A percentile compares a stretch with the other conserved stretches of the same genome.
These are phyloP conservation scores for Aspergillus ochraceus DNA, from an alignment of 2,329 filamentous ascomycete genomes.

Conservation along the genomic window DNA sequence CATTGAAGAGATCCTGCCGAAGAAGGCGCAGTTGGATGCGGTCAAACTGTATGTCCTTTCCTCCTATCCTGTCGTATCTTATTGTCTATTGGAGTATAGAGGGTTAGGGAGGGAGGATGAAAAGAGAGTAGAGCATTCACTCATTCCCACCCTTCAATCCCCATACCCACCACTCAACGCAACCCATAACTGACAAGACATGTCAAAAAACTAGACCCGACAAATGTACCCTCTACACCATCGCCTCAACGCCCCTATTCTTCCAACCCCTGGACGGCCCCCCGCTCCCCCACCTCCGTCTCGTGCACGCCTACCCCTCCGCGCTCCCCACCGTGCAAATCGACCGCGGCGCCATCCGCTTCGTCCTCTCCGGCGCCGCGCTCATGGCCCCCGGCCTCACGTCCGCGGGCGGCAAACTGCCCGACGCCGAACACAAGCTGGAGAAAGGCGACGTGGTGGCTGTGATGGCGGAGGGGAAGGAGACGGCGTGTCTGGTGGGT, in stretches of 20 bases:
- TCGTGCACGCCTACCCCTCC: constrained; percentile 86
- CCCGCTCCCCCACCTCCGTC: constrained; percentile 80
- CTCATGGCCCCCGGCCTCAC: constrained; percentile 96
- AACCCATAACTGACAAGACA: background rate
- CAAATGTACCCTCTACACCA: constrained; percentile 82
- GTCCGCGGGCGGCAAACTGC: constrained; percentile 75
- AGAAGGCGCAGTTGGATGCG: constrained; percentile 85
- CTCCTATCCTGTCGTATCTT: background rate
- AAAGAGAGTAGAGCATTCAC: background rate
- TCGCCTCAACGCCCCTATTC: constrained; percentile 78
- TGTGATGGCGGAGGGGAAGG: constrained; percentile 89
- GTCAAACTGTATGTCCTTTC: constrained; percentile 70
- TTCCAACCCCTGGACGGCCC: constrained; percentile 79
- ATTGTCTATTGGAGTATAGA: background rate
- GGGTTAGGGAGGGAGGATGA: too few relatives aligned
- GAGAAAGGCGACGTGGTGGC: constrained; percentile 81
- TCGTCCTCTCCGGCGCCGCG: constrained; percentile 88
- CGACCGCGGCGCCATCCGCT: constrained; percentile 93
- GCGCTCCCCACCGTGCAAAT: constrained; percentile 84
- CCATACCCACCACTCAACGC: background rate
- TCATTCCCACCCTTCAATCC: background rate
- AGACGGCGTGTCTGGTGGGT: constrained; percentile 85
- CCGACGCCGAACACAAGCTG: constrained; percentile 63
- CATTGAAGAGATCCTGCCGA: constrained; percentile 93
- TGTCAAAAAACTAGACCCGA: constrained; percentile 61